Base-by-base conservation (phyloP, 2,329 filamentous ascomycete species). In the Ophiocordyceps camponoti-saundersi region DNA sequence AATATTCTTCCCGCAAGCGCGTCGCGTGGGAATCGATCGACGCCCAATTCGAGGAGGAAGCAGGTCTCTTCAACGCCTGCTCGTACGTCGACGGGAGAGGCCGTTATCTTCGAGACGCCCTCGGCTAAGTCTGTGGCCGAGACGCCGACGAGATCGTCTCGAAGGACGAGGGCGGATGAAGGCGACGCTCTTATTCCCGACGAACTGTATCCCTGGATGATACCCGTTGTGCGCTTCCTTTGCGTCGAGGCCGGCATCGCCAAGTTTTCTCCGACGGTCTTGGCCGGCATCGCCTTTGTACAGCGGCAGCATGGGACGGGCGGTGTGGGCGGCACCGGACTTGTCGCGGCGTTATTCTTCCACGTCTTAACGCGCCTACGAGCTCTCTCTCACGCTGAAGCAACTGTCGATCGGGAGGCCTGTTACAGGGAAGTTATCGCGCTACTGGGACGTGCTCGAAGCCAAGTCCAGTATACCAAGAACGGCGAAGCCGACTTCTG, bases 241-340 rank as follows among this genome's bases (percentile, higher is more conserved):
- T 65, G 82, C 59, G 71, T 70, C 39, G 70, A 73, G 22, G 69
- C 86, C 11, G 69, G 71, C 1, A 75, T 79, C 1, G 70, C 74
- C 7, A 70, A 68, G 4, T 72, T 88, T 3, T 77, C 77, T 0
- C 82, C 83, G 0, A 84, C 87, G 47, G 73, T 93, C 0, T 75
- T 85, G 44, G 81, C 85, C 0, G 87, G 85, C 1, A 71, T 88
- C 46, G 81, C 82, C 67, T 64, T 67, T 18, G 71, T 77, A 18
- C 36, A 40, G 36, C 36, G n/a, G 36, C 36, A 40, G 36, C 59
- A 56, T 23, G 62, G 60, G 62, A 66, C 47, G 72, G 71, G 73
- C 58, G 71, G 7, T 57, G 66, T 44, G 59, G 61, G 40, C 66
- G 51, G 73, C 1, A 66, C 73, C 1, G 68, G 73, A 0, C 60